Evolutionary conservation across 306 rosid species (phyloP).

Genomic region (Nissolia schottii): DNA sequence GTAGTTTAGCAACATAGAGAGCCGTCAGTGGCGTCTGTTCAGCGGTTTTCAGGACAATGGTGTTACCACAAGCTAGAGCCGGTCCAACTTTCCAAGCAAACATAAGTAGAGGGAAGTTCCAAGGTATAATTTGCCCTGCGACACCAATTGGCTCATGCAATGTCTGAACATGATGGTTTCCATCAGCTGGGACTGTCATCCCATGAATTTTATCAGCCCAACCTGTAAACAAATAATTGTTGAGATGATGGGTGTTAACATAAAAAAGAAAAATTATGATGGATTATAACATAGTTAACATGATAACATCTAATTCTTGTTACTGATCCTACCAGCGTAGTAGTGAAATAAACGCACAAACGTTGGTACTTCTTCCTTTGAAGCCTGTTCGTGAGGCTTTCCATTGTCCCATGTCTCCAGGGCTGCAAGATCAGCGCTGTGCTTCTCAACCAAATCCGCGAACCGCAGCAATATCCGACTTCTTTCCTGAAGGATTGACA

Average conservation of each 20-base stretch:
- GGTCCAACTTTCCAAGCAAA: slow-evolving; percentile 99
- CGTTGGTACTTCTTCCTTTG: slow-evolving; percentile 50
- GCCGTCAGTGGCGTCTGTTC: slow-evolving; percentile 96
- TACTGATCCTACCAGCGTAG: slow-evolving; percentile 62
- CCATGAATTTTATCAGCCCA: slow-evolving; percentile 99
- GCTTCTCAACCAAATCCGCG: slow-evolving; percentile 86
- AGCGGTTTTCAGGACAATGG: slow-evolving; percentile 73
- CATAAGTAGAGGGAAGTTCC: slow-evolving; percentile 95
- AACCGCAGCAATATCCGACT: slow-evolving; percentile 68
- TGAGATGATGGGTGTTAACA: neutral
- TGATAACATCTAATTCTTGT: neutral
- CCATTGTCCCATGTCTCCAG: slow-evolving; percentile 91
- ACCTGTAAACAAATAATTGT: slow-evolving; percentile 39
- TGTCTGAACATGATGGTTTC: slow-evolving; percentile 68
- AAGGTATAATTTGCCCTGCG: slow-evolving; percentile 94
- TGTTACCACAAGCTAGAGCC: slow-evolving; percentile 90
- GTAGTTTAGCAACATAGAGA: slow-evolving; percentile 59
- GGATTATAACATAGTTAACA: neutral
- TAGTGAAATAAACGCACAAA: slow-evolving; percentile 72
- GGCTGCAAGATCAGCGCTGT: slow-evolving; percentile 70
- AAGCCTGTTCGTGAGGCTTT: slow-evolving; percentile 69
- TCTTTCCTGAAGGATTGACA: slow-evolving; percentile 55
- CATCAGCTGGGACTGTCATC: slow-evolving; percentile 86
- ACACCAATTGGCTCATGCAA: slow-evolving; percentile 97
- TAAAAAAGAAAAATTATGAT: neutral